Evolutionary conservation across 768 basidiomycete species (phyloP), one percentile per base, ranked within the genome.

Genomic region (Psilocybe sp.): DNA sequence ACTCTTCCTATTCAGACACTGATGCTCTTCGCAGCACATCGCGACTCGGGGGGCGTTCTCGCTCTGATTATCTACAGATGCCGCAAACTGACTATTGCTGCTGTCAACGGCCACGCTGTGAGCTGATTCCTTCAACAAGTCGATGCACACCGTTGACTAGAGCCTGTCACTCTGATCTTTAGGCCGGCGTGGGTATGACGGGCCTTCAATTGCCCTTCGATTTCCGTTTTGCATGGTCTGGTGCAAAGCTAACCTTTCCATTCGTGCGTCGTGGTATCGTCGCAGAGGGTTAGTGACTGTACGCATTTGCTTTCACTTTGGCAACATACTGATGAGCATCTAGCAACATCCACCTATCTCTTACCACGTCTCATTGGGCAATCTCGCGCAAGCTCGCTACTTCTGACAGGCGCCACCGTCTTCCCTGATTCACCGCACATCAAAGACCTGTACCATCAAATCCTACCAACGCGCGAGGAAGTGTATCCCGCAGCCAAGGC

Each of bases 361-460:
- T 73, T 82, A n/a, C 80, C 81, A 19, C 72, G 74, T 15, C 73
- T 82, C 33, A 56, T 82, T 15, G 79, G 80, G 5, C 71, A 74
- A 50, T 77, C 81, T 13, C 69, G 74, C 5, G 78, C 82, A 9
- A 69, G 65, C 42, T 72, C 77, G 16, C 70, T 82, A n/a, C 68
- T 82, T 20, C 66, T 81, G 23, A 73, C 74, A 0, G 81, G 77
- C 16, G 63, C 64, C 3, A 74, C 72, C 3, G 64, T 78, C 36
- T 55, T 69, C 1, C 73, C 81, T 0, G 65, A 69, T 16, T 80
- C 79, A 0, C 77, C 72, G 4, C 56, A 69, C 35, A 65, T 80
- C 33, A 60, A 61, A 9, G 70, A 63, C 0, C 64, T 82, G 11
- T 84, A 80, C 56, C 69, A 79, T 56, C 52, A 73, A 41, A 69